A percentile compares a stretch with the other conserved stretches of the same genome.
Evolutionary conservation across 495 filamentous ascomycete species (phyloP).

Genomic region (Podospora appendiculata): DNA sequence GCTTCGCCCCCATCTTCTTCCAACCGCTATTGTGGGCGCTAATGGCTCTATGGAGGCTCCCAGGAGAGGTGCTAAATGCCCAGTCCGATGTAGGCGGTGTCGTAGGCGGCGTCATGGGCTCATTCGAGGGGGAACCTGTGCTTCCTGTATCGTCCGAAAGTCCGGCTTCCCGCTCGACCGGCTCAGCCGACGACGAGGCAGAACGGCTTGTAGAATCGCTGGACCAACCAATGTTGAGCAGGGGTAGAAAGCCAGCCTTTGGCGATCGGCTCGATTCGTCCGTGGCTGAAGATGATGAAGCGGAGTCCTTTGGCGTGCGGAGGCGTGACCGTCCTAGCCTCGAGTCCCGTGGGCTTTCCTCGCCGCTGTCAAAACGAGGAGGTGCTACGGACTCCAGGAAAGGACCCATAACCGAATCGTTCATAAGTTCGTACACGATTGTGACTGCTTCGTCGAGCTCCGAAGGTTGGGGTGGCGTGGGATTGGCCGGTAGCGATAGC

Average conservation of each 20-base stretch:
- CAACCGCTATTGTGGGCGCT: slow-evolving; percentile 53
- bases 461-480: slow-evolving; percentile 67
- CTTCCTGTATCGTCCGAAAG: slow-evolving; percentile 45
- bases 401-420: slow-evolving; percentile 82
- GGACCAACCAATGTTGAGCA: slow-evolving; percentile 32
- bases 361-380: slow-evolving; percentile 21
- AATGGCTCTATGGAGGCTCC: slow-evolving; percentile 42
- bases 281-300: slow-evolving; percentile 4
- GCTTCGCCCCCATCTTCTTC: slow-evolving; percentile 78
- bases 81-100: slow-evolving; percentile 66
- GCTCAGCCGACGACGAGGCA: slow-evolving; percentile 27
- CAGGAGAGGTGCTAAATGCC: slow-evolving; percentile 43
- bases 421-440: slow-evolving; percentile 93
- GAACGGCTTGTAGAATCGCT: slow-evolving; percentile 27
- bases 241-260: slow-evolving; percentile 34
- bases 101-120: slow-evolving; percentile 84
- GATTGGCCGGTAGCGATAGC: slow-evolving; percentile 51
- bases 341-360: slow-evolving; percentile 23
- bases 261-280: slow-evolving; percentile 36
- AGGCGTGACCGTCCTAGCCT: slow-evolving; percentile 32
- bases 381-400: slow-evolving; percentile 60
- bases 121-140: slow-evolving; percentile 43
- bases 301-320: slow-evolving; percentile 26
- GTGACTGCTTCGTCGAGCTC: slow-evolving; percentile 80
- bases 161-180: slow-evolving; percentile 24